Conservation (phyloP, 495 filamentous ascomycete genomes). For the Podospora anserina region DNA sequence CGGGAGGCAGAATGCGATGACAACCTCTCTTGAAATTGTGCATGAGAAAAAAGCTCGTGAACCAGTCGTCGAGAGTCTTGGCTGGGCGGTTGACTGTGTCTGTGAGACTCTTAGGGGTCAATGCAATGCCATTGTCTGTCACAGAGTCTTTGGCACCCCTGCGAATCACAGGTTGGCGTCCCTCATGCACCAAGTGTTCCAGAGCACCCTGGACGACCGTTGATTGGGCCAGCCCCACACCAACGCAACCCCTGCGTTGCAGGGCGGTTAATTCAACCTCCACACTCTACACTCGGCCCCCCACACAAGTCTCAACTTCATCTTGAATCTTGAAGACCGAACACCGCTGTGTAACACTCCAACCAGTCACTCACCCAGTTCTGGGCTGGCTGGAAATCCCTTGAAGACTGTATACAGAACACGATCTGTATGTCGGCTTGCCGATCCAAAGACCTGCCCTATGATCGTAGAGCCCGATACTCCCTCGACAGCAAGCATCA, state of each 20-base stretch:
- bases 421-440: not conserved
- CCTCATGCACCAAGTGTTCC: slow-evolving; percentile 46
- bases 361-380: not conserved
- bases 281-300: slow-evolving; percentile 10
- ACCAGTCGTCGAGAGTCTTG: slow-evolving; percentile 24
- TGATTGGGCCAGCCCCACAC: slow-evolving; percentile 41
- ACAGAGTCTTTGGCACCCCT: slow-evolving; percentile 37
- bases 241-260: slow-evolving; percentile 36
- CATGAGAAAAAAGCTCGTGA: slow-evolving; percentile 12
- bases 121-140: slow-evolving; percentile 33
- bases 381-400: not conserved
- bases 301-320: not conserved
- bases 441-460: not conserved
- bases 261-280: slow-evolving; percentile 44
- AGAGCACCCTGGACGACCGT: slow-evolving; percentile 26
- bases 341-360: not conserved
- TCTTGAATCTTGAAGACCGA: not conserved
- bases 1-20: not conserved
- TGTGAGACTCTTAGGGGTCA: slow-evolving; percentile 22
- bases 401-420: not conserved
- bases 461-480: not conserved
- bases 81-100: slow-evolving; percentile 26
- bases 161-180: slow-evolving; percentile 37
- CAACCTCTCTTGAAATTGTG: slow-evolving; percentile 6
- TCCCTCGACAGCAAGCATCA: not conserved